These are phyloP conservation scores for Chloranthus sessilifolius DNA, from an alignment of 164 flowering plant genomes.

Conservation along the genomic window DNA sequence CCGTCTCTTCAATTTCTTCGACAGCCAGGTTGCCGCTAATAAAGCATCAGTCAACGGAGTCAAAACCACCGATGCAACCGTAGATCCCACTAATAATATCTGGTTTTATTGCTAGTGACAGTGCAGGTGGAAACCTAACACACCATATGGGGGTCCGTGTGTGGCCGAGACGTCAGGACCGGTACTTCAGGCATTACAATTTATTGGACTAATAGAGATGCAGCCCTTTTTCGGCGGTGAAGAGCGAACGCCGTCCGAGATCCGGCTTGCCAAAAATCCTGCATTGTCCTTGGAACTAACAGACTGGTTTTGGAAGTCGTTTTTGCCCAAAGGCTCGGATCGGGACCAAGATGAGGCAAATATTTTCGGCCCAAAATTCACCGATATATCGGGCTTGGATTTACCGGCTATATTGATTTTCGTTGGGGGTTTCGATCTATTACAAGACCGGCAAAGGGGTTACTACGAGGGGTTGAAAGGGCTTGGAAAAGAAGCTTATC, in stretches of 20 bases:
- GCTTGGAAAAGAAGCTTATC: slow-evolving; percentile 22
- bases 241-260: no score
- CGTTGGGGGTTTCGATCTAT: slow-evolving; percentile 11
- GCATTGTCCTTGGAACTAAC: slow-evolving; percentile 6
- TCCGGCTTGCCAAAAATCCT: slow-evolving; percentile 5
- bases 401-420: no score
- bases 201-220: slow-evolving; percentile 17
- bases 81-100: no score
- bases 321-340: slow-evolving; percentile 25
- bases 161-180: slow-evolving; percentile 1
- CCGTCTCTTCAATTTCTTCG: no score
- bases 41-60: no score
- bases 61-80: no score
- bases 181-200: slow-evolving; percentile 6
- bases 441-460: slow-evolving; percentile 25
- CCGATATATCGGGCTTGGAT: slow-evolving; percentile 7
- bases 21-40: no score
- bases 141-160: slow-evolving; percentile 44
- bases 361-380: slow-evolving; percentile 27
- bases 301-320: slow-evolving; percentile 26
- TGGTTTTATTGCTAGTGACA: no score
- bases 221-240: no score
- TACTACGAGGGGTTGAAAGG: slow-evolving; percentile 22
- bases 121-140: slow-evolving; percentile 54
- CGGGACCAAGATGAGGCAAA: no score